phyloP scores from a whole-genome alignment of 2,329 filamentous ascomycete species.

The Fonsecaea multimorphosa region DNA sequence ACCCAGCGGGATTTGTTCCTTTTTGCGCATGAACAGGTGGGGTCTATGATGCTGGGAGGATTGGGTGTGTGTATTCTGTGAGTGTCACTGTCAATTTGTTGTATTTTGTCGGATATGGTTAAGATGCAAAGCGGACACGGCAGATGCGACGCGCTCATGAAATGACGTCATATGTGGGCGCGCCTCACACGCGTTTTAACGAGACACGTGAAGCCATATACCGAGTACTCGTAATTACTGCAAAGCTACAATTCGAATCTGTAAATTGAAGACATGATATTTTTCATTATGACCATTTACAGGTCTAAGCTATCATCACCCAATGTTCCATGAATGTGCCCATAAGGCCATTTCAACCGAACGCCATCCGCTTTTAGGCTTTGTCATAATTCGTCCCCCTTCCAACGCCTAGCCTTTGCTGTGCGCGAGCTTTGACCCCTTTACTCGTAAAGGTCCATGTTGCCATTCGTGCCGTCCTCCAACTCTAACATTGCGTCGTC shows the following conservation, averaged over 20 bases:
- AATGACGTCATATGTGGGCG: neutral
- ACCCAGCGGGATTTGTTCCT: neutral
- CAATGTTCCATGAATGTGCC: conserved; percentile 44
- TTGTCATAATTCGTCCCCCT: conserved; percentile 6
- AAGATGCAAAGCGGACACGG: neutral
- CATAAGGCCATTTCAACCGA: neutral
- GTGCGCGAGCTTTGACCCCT: neutral
- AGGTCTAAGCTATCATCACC: conserved; percentile 17
- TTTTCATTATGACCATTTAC: conserved; percentile 3
- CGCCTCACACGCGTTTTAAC: neutral
- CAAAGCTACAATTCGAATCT: neutral
- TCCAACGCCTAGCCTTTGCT: conserved; percentile 3
- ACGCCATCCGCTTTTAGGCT: conserved; percentile 15
- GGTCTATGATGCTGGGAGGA: neutral
- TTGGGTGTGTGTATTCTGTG: neutral
- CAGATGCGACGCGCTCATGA: neutral
- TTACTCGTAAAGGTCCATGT: conserved; percentile 69
- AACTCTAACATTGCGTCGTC: conserved; percentile 77
- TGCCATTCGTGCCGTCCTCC: conserved; percentile 55
- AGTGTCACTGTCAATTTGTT: neutral
- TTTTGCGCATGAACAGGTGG: neutral
- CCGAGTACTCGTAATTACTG: too few relatives aligned
- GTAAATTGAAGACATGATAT: neutral
- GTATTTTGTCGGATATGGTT: neutral
- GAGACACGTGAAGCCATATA: too few relatives aligned